Base-by-base conservation (phyloP, 441 rosid genomes). In the Populus hybrid region DNA sequence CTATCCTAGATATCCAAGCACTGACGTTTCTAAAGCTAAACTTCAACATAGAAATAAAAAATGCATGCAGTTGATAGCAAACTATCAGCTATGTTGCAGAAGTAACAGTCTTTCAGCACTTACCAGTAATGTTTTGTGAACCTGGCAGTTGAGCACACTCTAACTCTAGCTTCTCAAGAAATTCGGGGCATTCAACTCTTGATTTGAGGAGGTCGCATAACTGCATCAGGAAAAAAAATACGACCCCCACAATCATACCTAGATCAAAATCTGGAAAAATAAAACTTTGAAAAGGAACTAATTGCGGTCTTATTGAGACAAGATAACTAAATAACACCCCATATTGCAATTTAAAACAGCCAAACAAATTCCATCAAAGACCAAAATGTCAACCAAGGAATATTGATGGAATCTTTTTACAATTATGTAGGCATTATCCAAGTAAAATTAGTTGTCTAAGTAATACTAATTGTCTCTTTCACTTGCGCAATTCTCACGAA, bases 181-280 rank as follows among this genome's bases (percentile, higher is more conserved):
- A 93, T 70, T 90, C 91, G 0, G 89, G 75, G 81, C 97, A 85
- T 83, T 85, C 92, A 72, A 92, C 91, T 87, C 97, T 90, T 67
- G 97, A 93, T 84, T 88, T 93, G 72, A 93, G 93, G 80, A 91
- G 95, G 81, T 89, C 85, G 14, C 94, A 91, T 63, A 95, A 88
- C 98, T 95, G 92, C 89, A 81, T 73, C 32, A 14, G 7, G 57
- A 4, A 14, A 4, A 14, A 46, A 46, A 46, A 46, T 4, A 46
- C 6, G 7, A 46, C 57, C 57, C 57, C 57, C 57, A 5, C 57
- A 46, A 46, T 46, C 57, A 46, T 46, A 14, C 18, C 57, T 46
- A 12, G 57, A 46, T 46, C 57, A 46, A 46, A 46, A 46, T 46
- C 20, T 46, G 20, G 20, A 46, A 46, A 46, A 46, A 46, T 73